Percentiles rank a stretch among this genome's conserved stretches.
These are phyloP conservation scores for Suillus spraguei DNA, from an alignment of 768 basidiomycete species.

Conservation along the genomic window DNA sequence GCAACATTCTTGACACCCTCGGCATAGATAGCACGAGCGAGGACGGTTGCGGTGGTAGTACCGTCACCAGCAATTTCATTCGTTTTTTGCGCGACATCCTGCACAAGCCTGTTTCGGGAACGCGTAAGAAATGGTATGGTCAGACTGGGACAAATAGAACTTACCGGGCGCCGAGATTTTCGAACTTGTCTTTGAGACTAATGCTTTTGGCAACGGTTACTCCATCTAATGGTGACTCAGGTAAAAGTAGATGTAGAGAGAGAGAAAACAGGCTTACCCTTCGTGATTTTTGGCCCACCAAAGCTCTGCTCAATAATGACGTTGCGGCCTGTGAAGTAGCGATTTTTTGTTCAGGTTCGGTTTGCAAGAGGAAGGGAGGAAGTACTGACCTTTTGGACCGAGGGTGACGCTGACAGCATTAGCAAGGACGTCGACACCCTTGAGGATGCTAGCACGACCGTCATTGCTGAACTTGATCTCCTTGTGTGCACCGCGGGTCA, in stretches of 20 bases:
- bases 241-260: conserved; percentile 1
- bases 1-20: conserved; percentile 99
- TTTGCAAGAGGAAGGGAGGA: background rate
- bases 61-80: conserved; percentile 98
- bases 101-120: conserved; percentile 65
- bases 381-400: conserved; percentile 82
- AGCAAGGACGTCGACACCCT: conserved; percentile 95
- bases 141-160: conserved; percentile 25
- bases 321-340: conserved; percentile 68
- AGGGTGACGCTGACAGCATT: conserved; percentile 97
- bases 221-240: conserved; percentile 63
- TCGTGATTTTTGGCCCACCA: conserved; percentile 94
- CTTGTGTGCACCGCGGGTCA: conserved; percentile 85
- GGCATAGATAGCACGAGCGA: conserved; percentile 95
- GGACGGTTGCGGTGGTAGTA: conserved; percentile 96
- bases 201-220: conserved; percentile 98
- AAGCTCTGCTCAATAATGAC: conserved; percentile 97
- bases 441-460: conserved; percentile 89
- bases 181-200: conserved; percentile 94
- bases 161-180: conserved; percentile 97
- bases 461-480: conserved; percentile 97
- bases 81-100: conserved; percentile 95
- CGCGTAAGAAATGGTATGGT: conserved; percentile 12
- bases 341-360: conserved; percentile 15
- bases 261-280: conserved; percentile 56